Base-by-base conservation (phyloP, 2,329 filamentous ascomycete species). In the Teratosphaeria gauchensis region DNA sequence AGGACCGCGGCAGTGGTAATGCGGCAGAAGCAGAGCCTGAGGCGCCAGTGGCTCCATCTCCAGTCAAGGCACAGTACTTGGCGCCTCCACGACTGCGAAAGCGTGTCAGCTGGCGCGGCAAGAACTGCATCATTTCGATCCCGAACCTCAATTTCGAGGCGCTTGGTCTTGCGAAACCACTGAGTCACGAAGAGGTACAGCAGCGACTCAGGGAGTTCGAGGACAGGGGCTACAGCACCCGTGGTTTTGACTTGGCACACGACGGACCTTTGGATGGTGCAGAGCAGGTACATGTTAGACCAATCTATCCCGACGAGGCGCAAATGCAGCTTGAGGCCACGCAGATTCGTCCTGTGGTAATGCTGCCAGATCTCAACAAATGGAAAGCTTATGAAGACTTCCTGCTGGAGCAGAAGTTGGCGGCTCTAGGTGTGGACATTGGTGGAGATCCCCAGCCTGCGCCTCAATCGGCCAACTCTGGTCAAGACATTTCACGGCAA, bases 361-460 rank as follows among this genome's bases (percentile, higher is more conserved):
- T 80, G 28, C 79, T 94, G 60, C 88, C 89, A 1, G 87, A 90
- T 68, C 75, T 87, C 62, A 84, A 86, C 48, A 81, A 83, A 66
- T 89, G 87, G 86, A 87, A 90, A 68, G 79, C 84, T 30, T 96
- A 97, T 72, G 88, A 92, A 59, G 83, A 88, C 57, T 86, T 88
- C 64, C 78, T 97, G 38, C 85, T 89, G 65, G 94, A 99, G 76
- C 90, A 92, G 61, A 99, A 96, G 75, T 80, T 99, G 56, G 86
- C 91, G 61, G 92, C 92, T 55, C 80, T 99, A 58, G 94, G 94
- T 63, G 94, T 97, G 12, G 91, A 85, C 19, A 81, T 89, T 61
- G 89, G 85, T 38, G 85, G 87, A 54, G 89, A 94, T 56, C 83
- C 85, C 11, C 75, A 77, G 31, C 76, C 82, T 61, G 74, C 80